Conservation (phyloP, 345 rosid species). For the Brassica incana region DNA sequence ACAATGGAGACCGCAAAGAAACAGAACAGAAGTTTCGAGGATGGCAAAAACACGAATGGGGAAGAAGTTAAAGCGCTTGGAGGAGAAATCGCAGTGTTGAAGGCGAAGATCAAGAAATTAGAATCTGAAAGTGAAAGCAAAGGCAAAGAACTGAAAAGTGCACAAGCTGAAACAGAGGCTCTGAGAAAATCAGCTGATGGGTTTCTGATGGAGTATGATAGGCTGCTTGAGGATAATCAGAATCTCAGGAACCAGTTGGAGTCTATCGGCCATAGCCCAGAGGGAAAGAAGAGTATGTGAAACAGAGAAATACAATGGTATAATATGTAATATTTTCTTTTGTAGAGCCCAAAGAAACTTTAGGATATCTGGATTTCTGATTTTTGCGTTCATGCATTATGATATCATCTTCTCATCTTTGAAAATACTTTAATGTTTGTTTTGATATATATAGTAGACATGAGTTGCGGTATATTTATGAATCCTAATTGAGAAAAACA, state of each 20-base stretch:
- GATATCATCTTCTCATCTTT: background rate
- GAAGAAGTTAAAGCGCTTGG: slow-evolving; percentile 50
- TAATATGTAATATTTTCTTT: slow-evolving; percentile 15
- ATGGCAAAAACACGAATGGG: slow-evolving; percentile 48
- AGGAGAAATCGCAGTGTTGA: slow-evolving; percentile 50
- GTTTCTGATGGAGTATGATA: slow-evolving; percentile 67
- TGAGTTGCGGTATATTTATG: background rate
- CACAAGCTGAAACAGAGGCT: slow-evolving; percentile 61
- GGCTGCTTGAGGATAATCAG: slow-evolving; percentile 71
- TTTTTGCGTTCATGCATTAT: background rate
- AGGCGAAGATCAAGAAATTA: slow-evolving; percentile 48
- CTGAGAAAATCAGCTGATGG: slow-evolving; percentile 73
- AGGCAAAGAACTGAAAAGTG: slow-evolving; percentile 54
- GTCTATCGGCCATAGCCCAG: slow-evolving; percentile 51
- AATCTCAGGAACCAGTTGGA: slow-evolving; percentile 63
- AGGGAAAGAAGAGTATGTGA: slow-evolving; percentile 54
- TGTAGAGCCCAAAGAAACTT: slow-evolving; percentile 8
- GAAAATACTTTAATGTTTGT: background rate
- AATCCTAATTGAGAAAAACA: background rate
- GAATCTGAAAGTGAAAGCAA: slow-evolving; percentile 56
- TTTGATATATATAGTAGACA: background rate
- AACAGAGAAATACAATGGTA: background rate
- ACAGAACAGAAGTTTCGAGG: slow-evolving; percentile 61
- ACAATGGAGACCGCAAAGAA: slow-evolving; percentile 77
- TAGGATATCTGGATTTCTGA: background rate